Conservation (phyloP, 2,329 filamentous ascomycete genomes). For the Diaporthe amygdali region DNA sequence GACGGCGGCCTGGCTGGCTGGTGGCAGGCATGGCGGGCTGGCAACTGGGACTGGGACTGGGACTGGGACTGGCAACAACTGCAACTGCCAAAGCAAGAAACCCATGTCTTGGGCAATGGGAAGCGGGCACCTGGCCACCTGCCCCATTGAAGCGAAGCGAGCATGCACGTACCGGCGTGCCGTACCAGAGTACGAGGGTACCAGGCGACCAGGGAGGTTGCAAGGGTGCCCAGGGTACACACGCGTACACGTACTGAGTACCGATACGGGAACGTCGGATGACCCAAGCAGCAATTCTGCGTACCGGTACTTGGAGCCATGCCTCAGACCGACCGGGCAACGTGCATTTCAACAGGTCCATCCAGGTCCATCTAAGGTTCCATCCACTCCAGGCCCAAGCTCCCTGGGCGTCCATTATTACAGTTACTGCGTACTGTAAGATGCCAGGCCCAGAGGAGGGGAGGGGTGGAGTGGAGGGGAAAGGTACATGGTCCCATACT, state of each 20-base stretch:
- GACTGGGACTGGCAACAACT: background rate
- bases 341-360: conserved; percentile 2
- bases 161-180: conserved; percentile 2
- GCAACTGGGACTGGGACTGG: background rate
- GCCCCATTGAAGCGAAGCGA: background rate
- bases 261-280: rapidly evolving
- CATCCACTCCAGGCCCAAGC: background rate
- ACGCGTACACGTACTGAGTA: background rate
- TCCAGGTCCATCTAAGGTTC: conserved; percentile 1
- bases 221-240: background rate
- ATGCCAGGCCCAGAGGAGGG: background rate
- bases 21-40: background rate
- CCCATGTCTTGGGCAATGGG: conserved; percentile 13
- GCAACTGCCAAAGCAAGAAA: background rate
- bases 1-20: too few relatives aligned
- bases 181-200: background rate
- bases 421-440: background rate
- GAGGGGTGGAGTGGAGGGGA: background rate
- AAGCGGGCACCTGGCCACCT: conserved; percentile 6
- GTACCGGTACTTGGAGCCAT: background rate
- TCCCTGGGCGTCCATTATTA: conserved; percentile 1
- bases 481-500: conserved; percentile 8
- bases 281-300: background rate
- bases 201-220: background rate
- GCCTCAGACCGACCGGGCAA: background rate